Percentiles rank a stretch among this genome's conserved stretches.
Conservation (phyloP, 2,329 filamentous ascomycete species). For the Grosmannia clavigera region DNA sequence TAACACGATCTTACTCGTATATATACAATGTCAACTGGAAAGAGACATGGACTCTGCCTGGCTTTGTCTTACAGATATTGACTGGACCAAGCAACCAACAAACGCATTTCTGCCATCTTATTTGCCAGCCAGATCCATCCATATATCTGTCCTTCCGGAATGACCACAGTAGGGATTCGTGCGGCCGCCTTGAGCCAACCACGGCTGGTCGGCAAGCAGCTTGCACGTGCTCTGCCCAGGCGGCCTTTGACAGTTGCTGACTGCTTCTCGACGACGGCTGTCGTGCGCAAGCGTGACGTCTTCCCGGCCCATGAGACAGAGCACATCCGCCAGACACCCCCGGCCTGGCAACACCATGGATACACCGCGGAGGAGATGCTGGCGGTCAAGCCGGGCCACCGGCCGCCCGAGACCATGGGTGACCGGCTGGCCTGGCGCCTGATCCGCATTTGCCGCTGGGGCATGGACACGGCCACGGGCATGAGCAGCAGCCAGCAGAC, state of each 20-base stretch:
- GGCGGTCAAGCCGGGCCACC: conserved; percentile 61
- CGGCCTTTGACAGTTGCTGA: neutral
- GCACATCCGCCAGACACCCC: conserved; percentile 47
- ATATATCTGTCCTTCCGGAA: neutral
- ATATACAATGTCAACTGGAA: neutral
- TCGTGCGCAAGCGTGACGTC: conserved; percentile 39
- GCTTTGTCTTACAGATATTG: neutral
- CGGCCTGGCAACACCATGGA: conserved; percentile 59
- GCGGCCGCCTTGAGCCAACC: conserved; percentile 3
- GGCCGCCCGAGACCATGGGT: conserved; percentile 56
- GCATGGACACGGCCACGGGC: conserved; percentile 72
- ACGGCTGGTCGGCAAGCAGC: conserved; percentile 2
- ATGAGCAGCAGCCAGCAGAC: conserved; percentile 58
- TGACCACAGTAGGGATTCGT: conserved; percentile 5
- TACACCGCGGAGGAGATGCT: conserved; percentile 75
- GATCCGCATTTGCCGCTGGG: conserved; percentile 63
- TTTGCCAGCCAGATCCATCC: neutral
- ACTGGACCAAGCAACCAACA: neutral
- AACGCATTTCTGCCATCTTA: neutral
- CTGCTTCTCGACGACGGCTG: conserved; percentile 37
- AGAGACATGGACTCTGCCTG: neutral
- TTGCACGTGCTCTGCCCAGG: conserved; percentile 2
- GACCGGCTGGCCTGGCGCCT: conserved; percentile 70
- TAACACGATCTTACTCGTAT: neutral
- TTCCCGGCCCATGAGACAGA: conserved; percentile 50